These are phyloP conservation scores for Schwanniomyces polymorphus DNA, from an alignment of 805 yeast species.

Conservation along the genomic window DNA sequence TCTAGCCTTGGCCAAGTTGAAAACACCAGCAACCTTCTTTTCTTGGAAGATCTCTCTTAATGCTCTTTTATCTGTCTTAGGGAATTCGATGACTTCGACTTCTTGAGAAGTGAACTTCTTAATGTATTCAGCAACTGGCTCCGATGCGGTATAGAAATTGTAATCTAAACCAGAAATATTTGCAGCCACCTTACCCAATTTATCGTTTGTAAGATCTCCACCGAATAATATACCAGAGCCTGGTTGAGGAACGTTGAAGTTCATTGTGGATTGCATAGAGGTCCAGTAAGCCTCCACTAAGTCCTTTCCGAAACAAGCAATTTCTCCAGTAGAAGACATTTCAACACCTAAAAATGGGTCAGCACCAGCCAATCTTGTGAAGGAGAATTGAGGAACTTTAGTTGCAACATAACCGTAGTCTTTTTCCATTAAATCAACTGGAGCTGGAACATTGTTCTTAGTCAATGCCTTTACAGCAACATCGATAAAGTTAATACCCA, in stretches of 20 bases:
- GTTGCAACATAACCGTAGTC: constrained; percentile 79
- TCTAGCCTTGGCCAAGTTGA: constrained; percentile 87
- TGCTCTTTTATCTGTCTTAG: constrained; percentile 89
- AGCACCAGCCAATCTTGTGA: constrained; percentile 98
- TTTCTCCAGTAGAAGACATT: constrained; percentile 99
- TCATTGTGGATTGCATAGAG: constrained; percentile 94
- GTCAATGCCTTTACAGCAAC: constrained; percentile 88
- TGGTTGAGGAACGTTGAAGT: constrained; percentile 90
- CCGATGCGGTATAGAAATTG: constrained; percentile 76
- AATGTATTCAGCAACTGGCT: constrained; percentile 66
- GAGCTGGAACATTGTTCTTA: constrained; percentile 70
- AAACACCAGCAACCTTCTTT: constrained; percentile 80
- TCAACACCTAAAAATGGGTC: constrained; percentile 99
- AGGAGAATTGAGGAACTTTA: constrained; percentile 97
- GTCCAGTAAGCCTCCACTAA: constrained; percentile 95
- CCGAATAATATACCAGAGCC: constrained; percentile 90
- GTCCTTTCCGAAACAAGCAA: constrained; percentile 92
- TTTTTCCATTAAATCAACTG: constrained; percentile 79
- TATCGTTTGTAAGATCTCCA: constrained; percentile 78
- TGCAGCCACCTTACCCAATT: constrained; percentile 72
- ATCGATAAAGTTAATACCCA: constrained; percentile 92
- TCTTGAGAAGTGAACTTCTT: constrained; percentile 43
- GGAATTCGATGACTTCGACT: constrained; percentile 79
- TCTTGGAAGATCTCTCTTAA: constrained; percentile 91
- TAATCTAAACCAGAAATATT: constrained; percentile 74